Evolutionary conservation across 768 basidiomycete species (phyloP).

Genomic region (Guyanaporus albipodus): DNA sequence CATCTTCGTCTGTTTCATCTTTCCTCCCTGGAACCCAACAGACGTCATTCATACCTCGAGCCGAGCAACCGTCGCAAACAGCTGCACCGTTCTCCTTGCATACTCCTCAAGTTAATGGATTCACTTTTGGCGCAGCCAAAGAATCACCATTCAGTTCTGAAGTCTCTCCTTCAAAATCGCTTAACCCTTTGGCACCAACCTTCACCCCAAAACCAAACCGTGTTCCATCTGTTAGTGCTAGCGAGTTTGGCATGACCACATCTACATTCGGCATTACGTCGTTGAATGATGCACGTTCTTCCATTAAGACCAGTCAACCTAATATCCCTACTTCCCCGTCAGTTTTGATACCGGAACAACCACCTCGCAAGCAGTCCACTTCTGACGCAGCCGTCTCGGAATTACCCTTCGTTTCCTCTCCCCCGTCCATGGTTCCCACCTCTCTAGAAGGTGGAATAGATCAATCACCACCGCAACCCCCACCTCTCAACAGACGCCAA

Average conservation of each 20-base stretch:
- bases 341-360: neutral
- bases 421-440: slow-evolving; percentile 10
- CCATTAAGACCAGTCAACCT: neutral
- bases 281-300: neutral
- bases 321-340: neutral
- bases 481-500: slow-evolving; percentile 25
- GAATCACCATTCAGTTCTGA: slow-evolving; percentile 4
- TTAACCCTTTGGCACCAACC: slow-evolving; percentile 18
- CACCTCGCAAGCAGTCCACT: neutral
- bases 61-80: neutral
- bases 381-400: neutral
- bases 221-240: neutral
- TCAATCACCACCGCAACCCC: slow-evolving; percentile 24
- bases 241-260: neutral
- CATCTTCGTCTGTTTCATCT: neutral
- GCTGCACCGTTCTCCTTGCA: neutral
- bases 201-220: slow-evolving; percentile 12
- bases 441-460: slow-evolving; percentile 2
- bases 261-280: neutral
- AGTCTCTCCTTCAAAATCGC: slow-evolving; percentile 3
- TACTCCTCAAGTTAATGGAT: neutral
- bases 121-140: neutral
- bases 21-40: neutral
- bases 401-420: slow-evolving; percentile 13
- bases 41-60: neutral